Conservation (phyloP, 2,329 filamentous ascomycete species). For the Clathrospora elynae region DNA sequence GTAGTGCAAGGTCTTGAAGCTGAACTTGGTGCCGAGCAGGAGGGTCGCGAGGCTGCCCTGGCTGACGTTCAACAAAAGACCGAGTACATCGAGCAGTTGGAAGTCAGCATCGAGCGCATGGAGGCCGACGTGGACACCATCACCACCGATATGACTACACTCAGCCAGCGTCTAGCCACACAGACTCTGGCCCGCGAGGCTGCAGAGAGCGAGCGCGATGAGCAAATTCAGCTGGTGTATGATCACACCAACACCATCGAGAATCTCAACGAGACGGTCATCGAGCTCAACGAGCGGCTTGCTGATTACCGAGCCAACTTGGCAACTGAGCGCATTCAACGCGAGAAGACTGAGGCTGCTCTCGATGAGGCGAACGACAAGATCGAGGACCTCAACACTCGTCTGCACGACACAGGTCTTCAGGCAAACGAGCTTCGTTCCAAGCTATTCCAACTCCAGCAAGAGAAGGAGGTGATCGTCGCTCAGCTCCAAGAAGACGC, state of each 20-base stretch:
- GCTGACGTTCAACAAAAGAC: constrained; percentile 47
- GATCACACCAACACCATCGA: constrained; percentile 45
- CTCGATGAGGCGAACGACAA: constrained; percentile 51
- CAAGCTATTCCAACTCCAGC: constrained; percentile 55
- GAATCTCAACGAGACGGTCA: constrained; percentile 40
- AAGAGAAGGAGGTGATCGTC: constrained; percentile 49
- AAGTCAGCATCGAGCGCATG: constrained; percentile 45
- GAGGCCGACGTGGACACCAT: constrained; percentile 46
- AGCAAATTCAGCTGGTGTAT: constrained; percentile 43
- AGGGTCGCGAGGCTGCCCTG: constrained; percentile 48
- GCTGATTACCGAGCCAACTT: constrained; percentile 46
- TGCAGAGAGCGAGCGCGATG: constrained; percentile 47
- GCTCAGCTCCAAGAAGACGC: constrained; percentile 45
- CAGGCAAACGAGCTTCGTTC: constrained; percentile 56
- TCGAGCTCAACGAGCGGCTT: constrained; percentile 48
- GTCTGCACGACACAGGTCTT: constrained; percentile 50
- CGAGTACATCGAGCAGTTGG: constrained; percentile 48
- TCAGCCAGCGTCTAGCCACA: constrained; percentile 42
- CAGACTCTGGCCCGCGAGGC: constrained; percentile 41
- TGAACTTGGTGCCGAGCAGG: constrained; percentile 46
- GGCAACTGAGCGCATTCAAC: constrained; percentile 51
- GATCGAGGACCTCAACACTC: constrained; percentile 49
- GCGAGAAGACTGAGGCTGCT: constrained; percentile 51
- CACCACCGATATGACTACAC: constrained; percentile 37
- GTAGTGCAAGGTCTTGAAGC: constrained; percentile 46